Base-by-base conservation (phyloP, 257 asterid genomes). In the Nemophila menziesii region DNA sequence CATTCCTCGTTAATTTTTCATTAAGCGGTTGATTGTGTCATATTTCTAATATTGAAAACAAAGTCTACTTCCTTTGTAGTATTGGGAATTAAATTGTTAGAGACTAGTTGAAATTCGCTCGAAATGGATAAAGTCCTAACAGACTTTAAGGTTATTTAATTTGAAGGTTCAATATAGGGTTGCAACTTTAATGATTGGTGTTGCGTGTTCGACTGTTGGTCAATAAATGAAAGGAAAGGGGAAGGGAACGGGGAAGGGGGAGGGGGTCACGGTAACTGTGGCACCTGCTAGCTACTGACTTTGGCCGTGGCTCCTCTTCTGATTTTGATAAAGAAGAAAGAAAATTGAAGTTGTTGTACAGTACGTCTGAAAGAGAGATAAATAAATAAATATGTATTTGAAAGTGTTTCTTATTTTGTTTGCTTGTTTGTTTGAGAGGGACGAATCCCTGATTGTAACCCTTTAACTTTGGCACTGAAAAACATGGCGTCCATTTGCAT, bases 381-480 rank as follows among this genome's bases (percentile, higher is more conserved):
- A n/a, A n/a, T n/a, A n/a, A n/a, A n/a, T n/a, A n/a, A n/a, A n/a
- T n/a, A n/a, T 14, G 49, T 23, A 7, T 44, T 14, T 5, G 23
- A 22, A 22, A 19, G n/a, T 42, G 24, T 17, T 11, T 24, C 24
- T 11, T 46, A 1, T 2, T n/a, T n/a, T 52, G 38, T 27, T 29
- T 7, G 52, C 5, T 24, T 21, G 36, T 52, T 36, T 20, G 9
- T 2, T 0, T 44, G 60, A 54, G 46, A 54, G 24, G 18, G 60
- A 54, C 52, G 17, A 14, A 22, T 54, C 37, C 51, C 52, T 44
- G 46, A 54, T 16, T 22, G 16, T 37, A 16, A 44, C 60, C 46
- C 45, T 44, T 44, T 46, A 44, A 21, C 39, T 36, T 15, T 21
- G 59, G 59, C 59, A 54, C 59, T 54, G 59, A 54, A 54, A 54